These are phyloP conservation scores for Tieghemiomyces parasiticus DNA, from an alignment of 192 early-diverging fungal genomes.

Conservation along the genomic window DNA sequence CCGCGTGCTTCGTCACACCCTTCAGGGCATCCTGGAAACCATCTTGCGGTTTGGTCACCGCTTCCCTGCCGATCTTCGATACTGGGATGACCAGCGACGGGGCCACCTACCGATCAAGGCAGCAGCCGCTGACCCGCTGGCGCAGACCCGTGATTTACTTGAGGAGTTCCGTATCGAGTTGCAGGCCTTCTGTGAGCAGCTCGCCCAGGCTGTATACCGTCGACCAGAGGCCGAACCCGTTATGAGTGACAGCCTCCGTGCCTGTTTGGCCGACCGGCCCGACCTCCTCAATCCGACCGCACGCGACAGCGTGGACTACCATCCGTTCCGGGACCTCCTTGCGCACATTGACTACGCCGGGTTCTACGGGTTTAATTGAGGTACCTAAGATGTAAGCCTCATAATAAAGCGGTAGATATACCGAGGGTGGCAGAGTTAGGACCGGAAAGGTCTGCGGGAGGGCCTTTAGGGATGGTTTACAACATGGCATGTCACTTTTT, in stretches of 20 bases:
- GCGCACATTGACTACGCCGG: background rate
- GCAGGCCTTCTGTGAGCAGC: background rate
- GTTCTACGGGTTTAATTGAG: background rate
- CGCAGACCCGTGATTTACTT: background rate
- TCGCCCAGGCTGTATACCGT: background rate
- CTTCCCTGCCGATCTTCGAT: background rate
- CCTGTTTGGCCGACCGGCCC: background rate
- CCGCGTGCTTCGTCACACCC: background rate
- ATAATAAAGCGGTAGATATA: too few species aligned
- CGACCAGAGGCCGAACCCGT: background rate
- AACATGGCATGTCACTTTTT: too few species aligned
- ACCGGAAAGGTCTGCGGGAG: too few species aligned
- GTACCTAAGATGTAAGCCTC: too few species aligned
- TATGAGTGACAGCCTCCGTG: background rate
- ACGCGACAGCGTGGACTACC: background rate
- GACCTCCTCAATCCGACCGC: background rate
- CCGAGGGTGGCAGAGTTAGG: too few species aligned
- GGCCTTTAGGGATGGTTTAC: too few species aligned
- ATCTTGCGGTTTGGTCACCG: background rate
- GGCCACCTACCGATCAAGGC: background rate
- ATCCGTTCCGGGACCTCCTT: background rate
- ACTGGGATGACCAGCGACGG: background rate
- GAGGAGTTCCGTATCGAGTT: background rate
- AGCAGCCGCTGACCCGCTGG: background rate
- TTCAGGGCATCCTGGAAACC: background rate